Evolutionary conservation across 176 grass and related monocot species (phyloP), one percentile per base, ranked within the genome.

Genomic region (Themeda triandra): DNA sequence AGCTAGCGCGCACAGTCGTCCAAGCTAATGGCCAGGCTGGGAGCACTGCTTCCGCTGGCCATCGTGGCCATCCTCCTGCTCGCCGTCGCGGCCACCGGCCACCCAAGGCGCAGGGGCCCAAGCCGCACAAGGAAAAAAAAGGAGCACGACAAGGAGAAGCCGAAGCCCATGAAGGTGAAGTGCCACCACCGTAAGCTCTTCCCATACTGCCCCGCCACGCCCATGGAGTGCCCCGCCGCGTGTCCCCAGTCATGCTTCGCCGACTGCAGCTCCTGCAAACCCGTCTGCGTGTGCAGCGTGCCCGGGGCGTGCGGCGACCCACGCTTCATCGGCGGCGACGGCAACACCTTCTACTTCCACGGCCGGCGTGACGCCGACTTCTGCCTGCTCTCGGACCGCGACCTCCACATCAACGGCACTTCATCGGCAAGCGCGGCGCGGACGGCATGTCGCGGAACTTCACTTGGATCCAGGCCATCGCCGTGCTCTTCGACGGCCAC

Each of bases 351-450:
- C 63, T 92, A 86, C 83, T 92, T 92, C 69, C 90, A 92, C 24
- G 90, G 87, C 56, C 60, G 30, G 12, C 30, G 72, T 15, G 79
- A 89, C 59, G 30, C 66, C 13, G 75, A 92, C 80, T 92, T 92
- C 80, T 92, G 87, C 84, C 39, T 92, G 24, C 6, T 92, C 69
- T 89, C 87, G 6, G 87, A 92, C 69, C 51, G 66, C 3, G 82
- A 87, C 84, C 63, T 92, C 75, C 91, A 92, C 77, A 89, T 92
- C 66, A 92, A 92, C 81, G 90, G 3, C 86, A 89, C 79, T 92
- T 92, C 78, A 92, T 89, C 32, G 90, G 87, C 23, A 89, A 92
- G 30, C 31, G 67, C 39, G 62, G 88, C 67, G 82, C 58, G 4
- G 74, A 29, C 3, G 69, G 67, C 8, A 86, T 80, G 73, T 70